A percentile compares a stretch with the other conserved stretches of the same genome.
phyloP scores from a whole-genome alignment of 2,329 filamentous ascomycete genomes.

The Arthrobotrys sphaeroides region DNA sequence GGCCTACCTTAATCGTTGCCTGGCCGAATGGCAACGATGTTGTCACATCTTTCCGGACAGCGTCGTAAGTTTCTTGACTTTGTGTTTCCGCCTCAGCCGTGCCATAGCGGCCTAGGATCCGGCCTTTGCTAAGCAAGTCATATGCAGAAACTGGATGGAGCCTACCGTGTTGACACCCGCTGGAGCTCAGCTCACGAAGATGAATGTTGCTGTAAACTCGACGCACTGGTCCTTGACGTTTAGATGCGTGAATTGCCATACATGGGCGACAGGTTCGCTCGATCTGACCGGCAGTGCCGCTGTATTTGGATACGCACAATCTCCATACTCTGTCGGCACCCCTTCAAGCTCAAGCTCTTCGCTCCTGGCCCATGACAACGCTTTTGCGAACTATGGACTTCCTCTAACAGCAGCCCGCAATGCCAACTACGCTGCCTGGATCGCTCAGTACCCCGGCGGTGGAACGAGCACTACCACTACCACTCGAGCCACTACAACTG shows the following conservation, averaged over 20 bases:
- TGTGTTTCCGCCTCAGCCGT: not conserved
- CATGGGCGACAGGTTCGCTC: constrained; percentile 64
- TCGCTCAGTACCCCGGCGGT: constrained; percentile 56
- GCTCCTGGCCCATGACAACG: constrained; percentile 62
- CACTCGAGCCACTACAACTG: constrained; percentile 56
- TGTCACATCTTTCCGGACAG: constrained; percentile 61
- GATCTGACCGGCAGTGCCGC: constrained; percentile 56
- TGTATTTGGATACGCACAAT: constrained; percentile 63
- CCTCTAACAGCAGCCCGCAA: constrained; percentile 61
- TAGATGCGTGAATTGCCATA: constrained; percentile 65
- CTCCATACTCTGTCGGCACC: constrained; percentile 59
- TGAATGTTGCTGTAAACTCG: constrained; percentile 66
- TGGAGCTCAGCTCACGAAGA: constrained; percentile 63
- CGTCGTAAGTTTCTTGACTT: constrained; percentile 59
- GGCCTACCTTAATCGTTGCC: constrained; percentile 65
- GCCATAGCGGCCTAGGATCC: not conserved
- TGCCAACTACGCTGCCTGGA: constrained; percentile 62
- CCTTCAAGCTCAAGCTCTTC: constrained; percentile 59
- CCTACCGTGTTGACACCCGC: constrained; percentile 64
- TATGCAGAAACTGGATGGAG: constrained; percentile 63
- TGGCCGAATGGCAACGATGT: constrained; percentile 65
- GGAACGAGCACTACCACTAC: constrained; percentile 55
- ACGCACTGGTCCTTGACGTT: constrained; percentile 68
- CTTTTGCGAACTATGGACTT: constrained; percentile 67
- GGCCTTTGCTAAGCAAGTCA: not conserved